These are phyloP conservation scores for Talaromyces ruber DNA, from an alignment of 495 filamentous ascomycete genomes.

Conservation along the genomic window DNA sequence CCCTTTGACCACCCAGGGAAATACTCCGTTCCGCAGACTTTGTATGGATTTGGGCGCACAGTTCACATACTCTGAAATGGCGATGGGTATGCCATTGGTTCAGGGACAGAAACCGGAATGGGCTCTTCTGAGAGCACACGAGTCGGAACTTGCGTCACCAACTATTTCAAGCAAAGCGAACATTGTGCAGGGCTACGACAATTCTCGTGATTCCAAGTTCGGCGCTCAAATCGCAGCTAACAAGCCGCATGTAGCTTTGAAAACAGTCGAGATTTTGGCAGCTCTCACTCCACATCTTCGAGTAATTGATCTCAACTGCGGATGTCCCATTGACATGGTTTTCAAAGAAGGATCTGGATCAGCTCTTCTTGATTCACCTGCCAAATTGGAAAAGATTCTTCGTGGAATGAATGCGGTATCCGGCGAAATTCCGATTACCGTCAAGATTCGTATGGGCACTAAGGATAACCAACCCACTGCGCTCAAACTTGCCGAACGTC, in stretches of 20 bases:
- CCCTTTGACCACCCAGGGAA: conserved; percentile 90
- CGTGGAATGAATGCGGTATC: conserved; percentile 92
- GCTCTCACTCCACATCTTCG: conserved; percentile 69
- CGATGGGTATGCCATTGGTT: conserved; percentile 82
- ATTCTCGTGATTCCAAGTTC: conserved; percentile 74
- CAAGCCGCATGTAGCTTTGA: conserved; percentile 79
- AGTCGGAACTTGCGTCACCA: conserved; percentile 66
- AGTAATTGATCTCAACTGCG: conserved; percentile 90
- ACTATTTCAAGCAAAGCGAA: conserved; percentile 31
- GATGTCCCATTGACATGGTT: conserved; percentile 91
- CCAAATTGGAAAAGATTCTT: conserved; percentile 84
- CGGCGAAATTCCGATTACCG: conserved; percentile 77
- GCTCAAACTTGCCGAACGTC: conserved; percentile 69
- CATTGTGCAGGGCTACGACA: conserved; percentile 65
- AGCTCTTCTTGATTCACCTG: conserved; percentile 77
- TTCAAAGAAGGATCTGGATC: conserved; percentile 82
- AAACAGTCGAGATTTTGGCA: conserved; percentile 74
- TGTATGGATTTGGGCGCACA: conserved; percentile 85
- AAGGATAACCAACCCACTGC: conserved; percentile 72
- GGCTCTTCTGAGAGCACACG: conserved; percentile 87
- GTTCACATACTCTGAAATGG: conserved; percentile 97
- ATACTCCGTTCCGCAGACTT: conserved; percentile 90
- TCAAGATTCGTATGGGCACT: conserved; percentile 91
- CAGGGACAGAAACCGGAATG: conserved; percentile 88
- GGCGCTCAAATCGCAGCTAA: conserved; percentile 87